A percentile compares a stretch with the other conserved stretches of the same genome.
Evolutionary conservation across 2,329 filamentous ascomycete species (phyloP).

Genomic region (Claviceps pusilla): DNA sequence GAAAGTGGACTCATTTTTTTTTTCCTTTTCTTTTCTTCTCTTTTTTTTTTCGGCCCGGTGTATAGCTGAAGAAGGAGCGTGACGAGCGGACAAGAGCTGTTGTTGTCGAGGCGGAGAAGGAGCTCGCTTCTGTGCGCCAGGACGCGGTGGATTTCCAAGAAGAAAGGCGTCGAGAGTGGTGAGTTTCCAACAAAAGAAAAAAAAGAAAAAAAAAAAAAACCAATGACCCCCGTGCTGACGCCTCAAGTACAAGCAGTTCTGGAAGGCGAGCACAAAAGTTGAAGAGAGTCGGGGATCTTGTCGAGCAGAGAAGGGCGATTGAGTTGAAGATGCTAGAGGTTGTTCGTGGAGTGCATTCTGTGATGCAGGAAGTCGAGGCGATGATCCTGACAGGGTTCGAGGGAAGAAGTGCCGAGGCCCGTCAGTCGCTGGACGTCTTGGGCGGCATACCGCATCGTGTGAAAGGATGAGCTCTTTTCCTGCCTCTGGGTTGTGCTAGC

Average conservation of each 20-base stretch:
- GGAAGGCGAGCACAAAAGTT: constrained; percentile 7
- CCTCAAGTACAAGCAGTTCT: constrained; percentile 6
- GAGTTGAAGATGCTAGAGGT: constrained; percentile 15
- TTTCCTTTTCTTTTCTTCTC: too few species aligned
- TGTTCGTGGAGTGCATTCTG: constrained; percentile 8
- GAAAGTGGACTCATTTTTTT: too few species aligned
- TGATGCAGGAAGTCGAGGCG: constrained; percentile 12
- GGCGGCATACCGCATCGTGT: neutral
- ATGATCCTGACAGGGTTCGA: constrained; percentile 17
- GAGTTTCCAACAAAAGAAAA: neutral
- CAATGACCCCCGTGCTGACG: neutral
- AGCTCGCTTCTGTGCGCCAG: constrained; percentile 13
- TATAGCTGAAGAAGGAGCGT: constrained; percentile 18
- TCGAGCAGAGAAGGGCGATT: constrained; percentile 13
- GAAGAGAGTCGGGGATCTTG: constrained; percentile 9
- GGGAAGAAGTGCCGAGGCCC: constrained; percentile 14
- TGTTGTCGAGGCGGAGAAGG: constrained; percentile 10
- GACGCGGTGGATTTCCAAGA: constrained; percentile 10
- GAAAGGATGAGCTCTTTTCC: neutral
- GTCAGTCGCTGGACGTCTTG: constrained; percentile 3
- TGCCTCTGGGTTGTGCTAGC: neutral
- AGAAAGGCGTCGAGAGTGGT: constrained; percentile 13
- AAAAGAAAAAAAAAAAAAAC: too few species aligned
- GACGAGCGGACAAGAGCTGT: constrained; percentile 13
- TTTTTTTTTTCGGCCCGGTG: neutral